Conservation (phyloP, 2,329 filamentous ascomycete genomes). For the Cytospora paraplurivora region DNA sequence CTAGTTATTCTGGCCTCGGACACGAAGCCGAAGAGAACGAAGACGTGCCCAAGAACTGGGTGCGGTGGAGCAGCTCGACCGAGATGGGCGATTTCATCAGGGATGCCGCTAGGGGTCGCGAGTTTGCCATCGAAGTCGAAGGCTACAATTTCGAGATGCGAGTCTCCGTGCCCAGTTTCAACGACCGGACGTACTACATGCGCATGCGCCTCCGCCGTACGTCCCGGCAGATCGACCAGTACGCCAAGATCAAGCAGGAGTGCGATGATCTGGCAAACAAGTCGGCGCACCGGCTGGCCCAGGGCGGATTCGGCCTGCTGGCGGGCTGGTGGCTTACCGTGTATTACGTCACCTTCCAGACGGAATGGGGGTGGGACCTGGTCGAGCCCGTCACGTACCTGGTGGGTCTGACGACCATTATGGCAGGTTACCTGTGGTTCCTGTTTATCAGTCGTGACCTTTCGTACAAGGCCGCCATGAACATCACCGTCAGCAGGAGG, state of each 20-base stretch:
- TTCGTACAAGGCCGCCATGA: slow-evolving; percentile 82
- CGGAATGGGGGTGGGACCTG: slow-evolving; percentile 83
- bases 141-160: slow-evolving; percentile 66
- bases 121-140: slow-evolving; percentile 84
- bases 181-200: slow-evolving; percentile 87
- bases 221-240: slow-evolving; percentile 65
- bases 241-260: slow-evolving; percentile 76
- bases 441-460: slow-evolving; percentile 89
- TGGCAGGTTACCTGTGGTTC: slow-evolving; percentile 92
- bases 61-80: slow-evolving; percentile 85
- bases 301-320: slow-evolving; percentile 75
- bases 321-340: slow-evolving; percentile 80
- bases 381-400: slow-evolving; percentile 92
- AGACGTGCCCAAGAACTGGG: slow-evolving; percentile 56
- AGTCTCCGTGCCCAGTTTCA: slow-evolving; percentile 83
- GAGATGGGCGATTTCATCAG: slow-evolving; percentile 94
- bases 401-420: slow-evolving; percentile 81
- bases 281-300: slow-evolving; percentile 76
- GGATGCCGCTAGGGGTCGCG: slow-evolving; percentile 79
- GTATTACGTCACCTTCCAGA: slow-evolving; percentile 71
- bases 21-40: slow-evolving; percentile 56
- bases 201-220: slow-evolving; percentile 74
- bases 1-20: slow-evolving; percentile 71
- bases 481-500: slow-evolving; percentile 78
- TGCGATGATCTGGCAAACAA: slow-evolving; percentile 79